Base-by-base conservation (phyloP, 768 basidiomycete species). In the Russula sp. region DNA sequence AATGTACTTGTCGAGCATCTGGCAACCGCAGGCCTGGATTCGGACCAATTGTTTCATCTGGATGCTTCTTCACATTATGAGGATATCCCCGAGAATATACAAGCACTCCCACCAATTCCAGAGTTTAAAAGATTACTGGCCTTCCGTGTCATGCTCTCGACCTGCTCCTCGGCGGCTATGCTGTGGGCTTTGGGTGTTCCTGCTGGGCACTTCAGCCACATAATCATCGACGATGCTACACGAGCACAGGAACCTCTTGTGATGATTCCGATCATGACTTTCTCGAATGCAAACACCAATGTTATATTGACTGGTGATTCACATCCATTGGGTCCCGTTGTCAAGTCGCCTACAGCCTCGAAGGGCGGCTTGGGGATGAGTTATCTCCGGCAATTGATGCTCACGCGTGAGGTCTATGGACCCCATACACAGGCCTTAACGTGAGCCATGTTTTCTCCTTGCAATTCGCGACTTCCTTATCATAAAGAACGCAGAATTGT, bases 191-290 rank as follows among this genome's bases (percentile, higher is more conserved):
- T 84, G 10, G 82, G 82, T 0, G 46, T 84, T 20, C 69, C 71
- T 38, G 70, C 76, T 8, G 85, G 84, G 0, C 82, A 84, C 67
- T 87, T 81, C 65, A 79, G 71, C 0, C 80, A 85, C 63, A 80
- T 87, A 14, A 82, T 87, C 64, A 72, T 84, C 43, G 85, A 87
- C 65, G 85, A 87, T 60, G 85, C 83, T 5, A 84, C 83, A 0
- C 84, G 86, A 65, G 84, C 79, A 0, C 78, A 78, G 43, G 85
- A 87, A 67, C 83, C 85, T 0, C 80, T 59, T 63, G 70, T 77
- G 7, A 80, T 86, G 77, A 74, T 84, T 7, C 67, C 74, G 1
- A 71, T 77, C 42, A 69, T 66, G 69, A 18, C 70, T 5, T 67
- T 76, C 60, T 72, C 73, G 3, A 70, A 69, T 61, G 42, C 65